phyloP scores from a whole-genome alignment of 1,284 basidiomycete genomes.

The Xanthoconium separans region DNA sequence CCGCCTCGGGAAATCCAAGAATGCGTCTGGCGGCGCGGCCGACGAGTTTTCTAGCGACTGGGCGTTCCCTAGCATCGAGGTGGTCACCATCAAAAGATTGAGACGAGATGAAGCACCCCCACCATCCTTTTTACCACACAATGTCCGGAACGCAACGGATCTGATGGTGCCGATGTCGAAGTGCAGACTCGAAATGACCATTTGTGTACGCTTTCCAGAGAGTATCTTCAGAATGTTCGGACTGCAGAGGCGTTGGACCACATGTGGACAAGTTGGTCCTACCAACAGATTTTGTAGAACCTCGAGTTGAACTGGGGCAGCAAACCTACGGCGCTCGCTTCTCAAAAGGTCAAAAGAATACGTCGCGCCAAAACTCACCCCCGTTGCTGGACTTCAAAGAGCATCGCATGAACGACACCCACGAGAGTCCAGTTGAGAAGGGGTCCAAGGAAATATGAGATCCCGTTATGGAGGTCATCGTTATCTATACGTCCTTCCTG shows the following conservation, averaged over 20 bases:
- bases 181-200: constrained; percentile 28
- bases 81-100: constrained; percentile 1
- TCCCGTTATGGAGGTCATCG: constrained; percentile 67
- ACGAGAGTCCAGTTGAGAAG: constrained; percentile 78
- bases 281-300: constrained; percentile 65
- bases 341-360: background rate
- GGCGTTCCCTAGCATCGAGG: constrained; percentile 11
- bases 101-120: constrained; percentile 2
- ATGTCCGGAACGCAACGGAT: constrained; percentile 41
- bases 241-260: constrained; percentile 64
- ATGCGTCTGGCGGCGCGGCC: constrained; percentile 27
- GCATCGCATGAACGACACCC: constrained; percentile 63
- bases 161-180: constrained; percentile 45
- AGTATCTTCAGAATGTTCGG: constrained; percentile 54
- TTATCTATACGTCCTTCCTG: constrained; percentile 56
- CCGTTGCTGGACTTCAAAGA: constrained; percentile 57
- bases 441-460: constrained; percentile 72
- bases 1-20: constrained; percentile 47
- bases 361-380: constrained; percentile 42
- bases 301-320: constrained; percentile 48
- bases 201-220: constrained; percentile 38
- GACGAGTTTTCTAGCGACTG: constrained; percentile 17
- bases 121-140: constrained; percentile 41
- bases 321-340: constrained; percentile 29
- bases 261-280: constrained; percentile 60